Evolutionary conservation across 75 land plant species (phyloP), one percentile per base, ranked within the genome.

Genomic region (Pinus taeda): DNA sequence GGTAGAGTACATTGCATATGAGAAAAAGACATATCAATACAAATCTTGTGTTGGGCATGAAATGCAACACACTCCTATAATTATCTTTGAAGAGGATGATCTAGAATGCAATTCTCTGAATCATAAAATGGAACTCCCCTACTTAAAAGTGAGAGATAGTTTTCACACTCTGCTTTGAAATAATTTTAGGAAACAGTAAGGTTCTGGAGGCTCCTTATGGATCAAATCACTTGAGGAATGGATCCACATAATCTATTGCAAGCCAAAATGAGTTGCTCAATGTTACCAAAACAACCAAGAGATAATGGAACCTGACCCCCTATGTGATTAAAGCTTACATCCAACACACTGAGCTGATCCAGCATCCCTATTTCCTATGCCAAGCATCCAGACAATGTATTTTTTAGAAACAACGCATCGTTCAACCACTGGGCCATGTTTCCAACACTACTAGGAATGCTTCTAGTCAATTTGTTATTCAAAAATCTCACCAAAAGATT

Each of bases 331-430:
- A 39, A 82, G 85, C 99, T 96, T 39, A 89, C 18, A 74, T 96
- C 99, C 36, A 96, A 78, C 12, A 96, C 92, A 66, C 79, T 74
- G 39, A 92, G 77, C 3, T 73, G 61, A 0, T 61, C 26, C 45
- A 92, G 42, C 0, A 67, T 20, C 60, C 99, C 95, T 12, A 89
- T 60, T 7, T 87, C 81, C 11, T 81, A 71, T 4, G 99, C 95
- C 11, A 96, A 76, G 78, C 93, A 90, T 0, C 99, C 97, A 36
- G 84, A 78, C 42, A 96, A 77, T 53, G 69, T 66, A 87, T 94
- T 94, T 78, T 90, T 89, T 26, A 94, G 79, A 57, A 94, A 85
- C 65, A 96, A 58, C 6, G 94, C 71, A 79, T 96, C 98, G 73
- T 88, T 85, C 21, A 94, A 21, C 9, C 74, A 64, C 0, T 76